phyloP scores from a whole-genome alignment of 176 grass and related monocot genomes.

The Ensete ventricosum region DNA sequence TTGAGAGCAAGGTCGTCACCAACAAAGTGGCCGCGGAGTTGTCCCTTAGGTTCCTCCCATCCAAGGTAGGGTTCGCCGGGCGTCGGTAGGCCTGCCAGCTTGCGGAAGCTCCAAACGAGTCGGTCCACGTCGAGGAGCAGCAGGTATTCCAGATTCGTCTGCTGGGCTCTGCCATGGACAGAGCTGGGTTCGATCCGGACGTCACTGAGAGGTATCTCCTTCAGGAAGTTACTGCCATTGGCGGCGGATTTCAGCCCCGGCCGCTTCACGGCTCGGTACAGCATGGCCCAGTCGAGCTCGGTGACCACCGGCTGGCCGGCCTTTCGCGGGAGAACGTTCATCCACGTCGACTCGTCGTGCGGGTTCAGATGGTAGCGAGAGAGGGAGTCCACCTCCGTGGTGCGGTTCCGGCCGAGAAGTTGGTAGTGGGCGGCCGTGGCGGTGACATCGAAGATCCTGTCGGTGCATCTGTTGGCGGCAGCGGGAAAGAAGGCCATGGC shows the following conservation, averaged over 20 bases:
- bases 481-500: too few relatives aligned
- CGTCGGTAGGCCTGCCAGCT: constrained; percentile 40
- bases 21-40: constrained; percentile 81
- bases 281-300: constrained; percentile 62
- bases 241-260: not conserved
- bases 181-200: constrained; percentile 45
- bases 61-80: constrained; percentile 50
- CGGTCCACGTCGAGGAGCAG: constrained; percentile 52
- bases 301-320: constrained; percentile 1
- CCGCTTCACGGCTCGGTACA: constrained; percentile 41
- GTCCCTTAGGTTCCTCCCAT: constrained; percentile 44
- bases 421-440: too few relatives aligned
- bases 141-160: constrained; percentile 80
- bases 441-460: too few relatives aligned
- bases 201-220: constrained; percentile 54
- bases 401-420: not conserved
- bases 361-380: constrained; percentile 52
- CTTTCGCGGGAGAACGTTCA: constrained; percentile 51
- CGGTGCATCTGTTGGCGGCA: too few relatives aligned
- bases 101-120: constrained; percentile 66
- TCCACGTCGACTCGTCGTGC: constrained; percentile 56
- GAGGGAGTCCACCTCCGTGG: constrained; percentile 29
- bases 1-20: constrained; percentile 17
- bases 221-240: constrained; percentile 22
- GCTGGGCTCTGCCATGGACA: constrained; percentile 47